Evolutionary conservation across 139 green algal genomes (phyloP), one percentile per base, ranked within the genome.

Genomic region (Zygnema circumcarinatum): DNA sequence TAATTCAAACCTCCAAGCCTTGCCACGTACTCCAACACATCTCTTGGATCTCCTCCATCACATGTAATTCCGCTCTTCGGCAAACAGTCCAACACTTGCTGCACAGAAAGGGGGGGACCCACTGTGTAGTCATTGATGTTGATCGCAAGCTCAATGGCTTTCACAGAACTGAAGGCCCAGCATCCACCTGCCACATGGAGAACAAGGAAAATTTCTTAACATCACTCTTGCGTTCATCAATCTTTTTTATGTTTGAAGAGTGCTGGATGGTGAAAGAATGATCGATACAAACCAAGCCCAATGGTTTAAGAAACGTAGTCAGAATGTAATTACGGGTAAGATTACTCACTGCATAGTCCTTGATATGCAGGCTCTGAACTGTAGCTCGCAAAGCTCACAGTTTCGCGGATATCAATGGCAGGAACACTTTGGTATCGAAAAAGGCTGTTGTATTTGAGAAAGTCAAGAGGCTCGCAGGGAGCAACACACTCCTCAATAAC

Each of bases 81-180:
- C 69, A 78, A 41, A 41, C 69, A 78, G 16, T 78, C 69, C 3
- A 78, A 16, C 35, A 78, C 7, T 41, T 78, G 69, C 16, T 78
- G 69, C 11, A 52, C 69, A 16, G 35, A 52, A 41, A 41, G 35
- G 16, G 69, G 35, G 11, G 36, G 11, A 78, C 35, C 35, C 69
- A 41, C 69, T 22, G 69, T 25, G 11, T 41, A 39, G 35, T 78
- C 36, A 16, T 39, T 41, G 7, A 78, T 78, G 11, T 11, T 41
- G 3, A 78, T 39, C 16, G 69, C 35, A 16, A 41, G 3, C 69
- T 78, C 69, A 16, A 78, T 39, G 3, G 69, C 69, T 11, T 41
- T 16, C 7, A 78, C 69, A 41, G 16, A 3, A 11, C 7, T 16
- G 16, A 38, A 78, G 7, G 69, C 69, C 69, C 69, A 78, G 11